Evolutionary conservation across 352 stramenopile genomes (phyloP), one percentile per base, ranked within the genome.

Genomic region (Pythium monospermum): DNA sequence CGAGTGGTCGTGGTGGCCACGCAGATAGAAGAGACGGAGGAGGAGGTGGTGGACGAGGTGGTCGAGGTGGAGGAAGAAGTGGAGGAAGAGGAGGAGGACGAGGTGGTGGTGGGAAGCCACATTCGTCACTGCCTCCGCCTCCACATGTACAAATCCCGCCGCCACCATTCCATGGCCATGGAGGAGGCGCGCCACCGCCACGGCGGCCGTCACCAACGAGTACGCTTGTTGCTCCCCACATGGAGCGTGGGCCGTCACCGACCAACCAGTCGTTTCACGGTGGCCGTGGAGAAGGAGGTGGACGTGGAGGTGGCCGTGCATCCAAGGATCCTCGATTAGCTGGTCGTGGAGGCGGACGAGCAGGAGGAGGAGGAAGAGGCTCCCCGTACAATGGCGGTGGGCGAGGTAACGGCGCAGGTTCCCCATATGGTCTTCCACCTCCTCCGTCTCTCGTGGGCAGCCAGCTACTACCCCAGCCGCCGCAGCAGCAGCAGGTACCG

Each of bases 201-300:
- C 57, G 50, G 30, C 45, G 44, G 0, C 23, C 27, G 15, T 53
- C 55, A 10, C 55, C 54, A 15, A 48, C 39, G 11, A 40, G 54
- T 62, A 50, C 30, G 46, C 31, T 18, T 36, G 21, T 41, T 26
- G 6, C 5, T 23, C 26, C 37, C 0, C 37, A 46, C 21, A 27
- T 53, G 18, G 7, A 10, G 13, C 45, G 28, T 26, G 55, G 46
- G 1, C 55, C 39, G 15, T 57, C 55, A 11, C 55, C 55, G 1
- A 56, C 47, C 13, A 61, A 61, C 27, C 11, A 49, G n/a, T 36
- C 35, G 15, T 53, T 44, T 28, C 44, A 45, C 26, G 53, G 53
- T 26, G 53, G 55, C 0, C 32, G 46, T 48, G 55, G 55, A 18
- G 28, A 44, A 43, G 53, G 55, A 31, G 55, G 40, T 33, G 42